Conservation (phyloP, 805 yeast species). For the Saccharomycopsis guyanensis region DNA sequence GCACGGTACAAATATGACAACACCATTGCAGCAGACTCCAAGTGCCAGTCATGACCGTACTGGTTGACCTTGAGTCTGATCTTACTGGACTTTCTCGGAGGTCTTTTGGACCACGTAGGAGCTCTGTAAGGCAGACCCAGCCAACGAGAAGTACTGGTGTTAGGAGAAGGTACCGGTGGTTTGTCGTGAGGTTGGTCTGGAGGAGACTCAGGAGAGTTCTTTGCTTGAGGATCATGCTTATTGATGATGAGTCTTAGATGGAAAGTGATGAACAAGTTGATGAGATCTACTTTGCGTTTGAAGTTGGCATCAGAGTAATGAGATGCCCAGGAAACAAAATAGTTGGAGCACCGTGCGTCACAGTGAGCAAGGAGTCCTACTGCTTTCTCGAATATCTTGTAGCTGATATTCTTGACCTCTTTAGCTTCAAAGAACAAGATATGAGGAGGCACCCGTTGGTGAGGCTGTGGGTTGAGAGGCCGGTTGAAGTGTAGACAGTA, state of each 20-base stretch:
- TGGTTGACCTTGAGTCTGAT: slow-evolving; percentile 39
- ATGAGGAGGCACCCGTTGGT: slow-evolving; percentile 1
- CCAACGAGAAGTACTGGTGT: slow-evolving; percentile 5
- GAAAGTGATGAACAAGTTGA: slow-evolving; percentile 73
- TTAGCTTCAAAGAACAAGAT: slow-evolving; percentile 31
- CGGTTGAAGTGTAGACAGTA: slow-evolving; percentile 34
- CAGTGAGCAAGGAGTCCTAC: slow-evolving; percentile 60
- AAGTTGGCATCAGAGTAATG: slow-evolving; percentile 38
- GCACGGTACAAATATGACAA: slow-evolving; percentile 50
- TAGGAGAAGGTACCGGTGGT: slow-evolving; percentile 14
- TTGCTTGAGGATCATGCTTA: neutral
- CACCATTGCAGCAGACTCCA: slow-evolving; percentile 56
- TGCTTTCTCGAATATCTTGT: slow-evolving; percentile 60
- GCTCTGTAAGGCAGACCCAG: slow-evolving; percentile 1
- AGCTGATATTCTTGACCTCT: slow-evolving; percentile 49
- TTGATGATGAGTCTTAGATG: slow-evolving; percentile 39
- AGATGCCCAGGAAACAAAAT: slow-evolving; percentile 51
- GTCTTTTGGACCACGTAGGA: slow-evolving; percentile 6
- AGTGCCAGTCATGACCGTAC: slow-evolving; percentile 79
- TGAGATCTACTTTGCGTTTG: slow-evolving; percentile 48
- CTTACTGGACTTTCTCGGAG: slow-evolving; percentile 21
- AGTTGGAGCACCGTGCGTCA: slow-evolving; percentile 33
- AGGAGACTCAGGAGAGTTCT: neutral
- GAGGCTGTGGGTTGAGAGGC: slow-evolving; percentile 1
- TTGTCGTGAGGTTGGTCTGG: neutral